phyloP scores from a whole-genome alignment of 257 asterid species.

The Penstemon barbatus region DNA sequence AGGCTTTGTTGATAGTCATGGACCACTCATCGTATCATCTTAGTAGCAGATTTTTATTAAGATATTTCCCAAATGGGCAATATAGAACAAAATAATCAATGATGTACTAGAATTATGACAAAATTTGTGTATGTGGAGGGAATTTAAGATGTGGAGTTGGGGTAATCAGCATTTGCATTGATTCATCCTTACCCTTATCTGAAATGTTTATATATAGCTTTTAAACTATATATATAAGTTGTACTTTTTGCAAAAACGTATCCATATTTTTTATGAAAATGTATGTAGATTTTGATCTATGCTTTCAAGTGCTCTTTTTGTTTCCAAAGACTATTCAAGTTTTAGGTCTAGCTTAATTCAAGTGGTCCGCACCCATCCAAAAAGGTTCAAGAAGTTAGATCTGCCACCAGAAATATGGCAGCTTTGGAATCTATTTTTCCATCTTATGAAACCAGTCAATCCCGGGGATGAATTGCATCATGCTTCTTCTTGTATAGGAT shows the following conservation, averaged over 20 bases:
- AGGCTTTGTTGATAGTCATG: too few species aligned
- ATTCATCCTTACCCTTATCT: not conserved
- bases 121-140: not conserved
- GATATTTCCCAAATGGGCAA: not conserved
- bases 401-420: not conserved
- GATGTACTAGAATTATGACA: too few species aligned
- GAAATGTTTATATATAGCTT: not conserved
- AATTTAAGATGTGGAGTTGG: conserved; percentile 1
- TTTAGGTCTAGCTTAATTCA: too few species aligned
- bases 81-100: not conserved
- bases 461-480: not conserved
- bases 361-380: not conserved
- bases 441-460: not conserved
- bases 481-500: not conserved
- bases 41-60: too few species aligned
- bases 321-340: too few species aligned
- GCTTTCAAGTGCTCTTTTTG: too few species aligned
- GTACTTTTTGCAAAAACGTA: too few species aligned
- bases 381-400: conserved; percentile 1
- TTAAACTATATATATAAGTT: too few species aligned
- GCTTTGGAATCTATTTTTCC: conserved; percentile 1
- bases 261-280: too few species aligned
- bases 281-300: too few species aligned
- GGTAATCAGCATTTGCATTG: conserved; percentile 2
- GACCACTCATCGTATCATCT: too few species aligned